Evolutionary conservation across 352 stramenopile species (phyloP), one percentile per base, ranked within the genome.

Genomic region (Pythium oligandrum): DNA sequence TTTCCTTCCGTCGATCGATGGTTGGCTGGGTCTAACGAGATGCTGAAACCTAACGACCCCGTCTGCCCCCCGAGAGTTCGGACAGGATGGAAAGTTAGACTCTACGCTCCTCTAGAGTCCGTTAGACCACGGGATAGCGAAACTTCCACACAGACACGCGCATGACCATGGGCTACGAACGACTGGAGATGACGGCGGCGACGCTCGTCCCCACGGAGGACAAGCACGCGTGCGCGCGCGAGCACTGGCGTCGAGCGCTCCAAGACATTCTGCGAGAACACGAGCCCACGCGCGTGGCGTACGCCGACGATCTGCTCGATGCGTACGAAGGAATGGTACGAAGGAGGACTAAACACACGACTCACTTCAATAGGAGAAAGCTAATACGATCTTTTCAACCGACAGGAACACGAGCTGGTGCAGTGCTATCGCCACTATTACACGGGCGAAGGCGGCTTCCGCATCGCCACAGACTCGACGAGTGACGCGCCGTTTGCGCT

Each of bases 341-440:
- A 42, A 42, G 38, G 38, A 42, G 38, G 38, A 42, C 38, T 26
- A 26, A 26, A 26, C 17, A 26, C 17, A 26, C 17, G 17, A 26
- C 17, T 26, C 17, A 26, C 17, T 26, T 26, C 17, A 26, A 26
- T 26, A 26, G 17, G 17, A 26, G 17, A 26, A 26, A 26, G 17
- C 17, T 43, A 4, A 9, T n/a, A 4, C 5, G 3, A 12, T 39
- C 26, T 34, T 36, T 26, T n/a, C 10, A 11, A 45, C 40, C 3
- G 33, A 1, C 36, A 71, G 70, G 78, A 88, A 17, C 68, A 65
- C n/a, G 78, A 88, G 43, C 60, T 86, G 32, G 43, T 86, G 43
- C 71, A 79, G 55, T 85, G 75, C 59, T 86, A 85, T 54, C 78
- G 78, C 40, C 75, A 83, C 49, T 83, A 75, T 51, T 86, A 85